Evolutionary conservation across 441 rosid genomes (phyloP).

Genomic region (Gossypium schwendimanii): DNA sequence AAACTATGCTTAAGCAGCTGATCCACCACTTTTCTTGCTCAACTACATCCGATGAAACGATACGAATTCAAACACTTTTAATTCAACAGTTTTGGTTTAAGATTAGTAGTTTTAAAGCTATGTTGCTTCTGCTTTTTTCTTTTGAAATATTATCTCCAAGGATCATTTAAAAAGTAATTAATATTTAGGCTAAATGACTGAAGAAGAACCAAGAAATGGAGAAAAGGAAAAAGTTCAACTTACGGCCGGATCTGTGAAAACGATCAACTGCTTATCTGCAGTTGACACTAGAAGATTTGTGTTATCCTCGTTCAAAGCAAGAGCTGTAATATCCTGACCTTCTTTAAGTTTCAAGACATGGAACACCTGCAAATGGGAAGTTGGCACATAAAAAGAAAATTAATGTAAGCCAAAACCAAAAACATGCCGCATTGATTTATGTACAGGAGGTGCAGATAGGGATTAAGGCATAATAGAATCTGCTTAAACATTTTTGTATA

Average conservation of each 20-base stretch:
- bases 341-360: slow-evolving; percentile 58
- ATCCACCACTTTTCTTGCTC: slow-evolving; percentile 83
- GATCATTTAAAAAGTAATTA: background rate
- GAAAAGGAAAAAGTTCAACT: slow-evolving; percentile 26
- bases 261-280: slow-evolving; percentile 78
- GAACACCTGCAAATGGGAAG: slow-evolving; percentile 49
- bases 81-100: background rate
- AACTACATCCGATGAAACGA: slow-evolving; percentile 36
- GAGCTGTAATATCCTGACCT: slow-evolving; percentile 83
- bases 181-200: background rate
- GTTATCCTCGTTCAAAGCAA: slow-evolving; percentile 71
- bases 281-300: slow-evolving; percentile 93
- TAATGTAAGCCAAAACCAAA: background rate
- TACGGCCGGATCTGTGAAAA: slow-evolving; percentile 96
- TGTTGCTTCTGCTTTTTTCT: background rate
- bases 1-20: slow-evolving; percentile 87
- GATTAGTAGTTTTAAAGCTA: background rate
- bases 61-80: background rate
- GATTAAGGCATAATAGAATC: background rate
- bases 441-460: background rate
- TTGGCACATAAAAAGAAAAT: background rate
- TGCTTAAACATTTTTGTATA: slow-evolving; percentile 23
- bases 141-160: background rate
- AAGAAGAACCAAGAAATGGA: background rate
- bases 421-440: background rate